Percentiles rank a stretch among this genome's conserved stretches.
Conservation (phyloP, 2,329 filamentous ascomycete genomes). For the Colletotrichum theobromicola region DNA sequence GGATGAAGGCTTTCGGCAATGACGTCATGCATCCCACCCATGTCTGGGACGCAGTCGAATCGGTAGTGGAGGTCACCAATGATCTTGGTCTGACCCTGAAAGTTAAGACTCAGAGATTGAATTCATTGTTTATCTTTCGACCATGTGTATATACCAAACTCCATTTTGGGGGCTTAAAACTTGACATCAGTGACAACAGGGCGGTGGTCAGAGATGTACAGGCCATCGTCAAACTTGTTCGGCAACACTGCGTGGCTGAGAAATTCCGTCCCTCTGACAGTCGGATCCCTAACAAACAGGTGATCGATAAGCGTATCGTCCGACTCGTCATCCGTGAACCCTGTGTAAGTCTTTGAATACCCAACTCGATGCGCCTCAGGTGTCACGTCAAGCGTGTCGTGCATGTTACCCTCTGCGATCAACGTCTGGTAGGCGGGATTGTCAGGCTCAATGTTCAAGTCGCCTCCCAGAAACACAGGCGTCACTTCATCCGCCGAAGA, state of each 20-base stretch:
- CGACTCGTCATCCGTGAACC: conserved; percentile 26
- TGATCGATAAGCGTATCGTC: conserved; percentile 30
- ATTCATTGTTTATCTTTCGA: background rate
- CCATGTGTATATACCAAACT: rapidly evolving
- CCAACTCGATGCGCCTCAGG: conserved; percentile 27
- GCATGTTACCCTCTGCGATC: conserved; percentile 24
- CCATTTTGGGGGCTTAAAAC: background rate
- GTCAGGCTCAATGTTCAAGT: conserved; percentile 34
- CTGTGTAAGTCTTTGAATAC: conserved; percentile 34
- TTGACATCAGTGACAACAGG: conserved; percentile 33
- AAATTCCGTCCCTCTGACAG: conserved; percentile 23
- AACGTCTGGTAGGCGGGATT: conserved; percentile 30
- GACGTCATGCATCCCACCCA: background rate
- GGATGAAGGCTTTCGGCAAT: background rate
- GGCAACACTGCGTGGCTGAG: conserved; percentile 30
- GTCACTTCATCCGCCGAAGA: background rate
- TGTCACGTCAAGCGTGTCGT: conserved; percentile 29
- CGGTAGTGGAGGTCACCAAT: rapidly evolving
- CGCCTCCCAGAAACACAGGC: conserved; percentile 36
- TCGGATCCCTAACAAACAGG: conserved; percentile 33
- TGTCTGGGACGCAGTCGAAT: background rate
- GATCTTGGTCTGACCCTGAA: rapidly evolving
- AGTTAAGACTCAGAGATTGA: background rate
- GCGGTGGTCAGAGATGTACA: conserved; percentile 38
- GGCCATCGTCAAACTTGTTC: conserved; percentile 28